phyloP scores from a whole-genome alignment of 2,329 filamentous ascomycete species.

The Balansia obtecta region DNA sequence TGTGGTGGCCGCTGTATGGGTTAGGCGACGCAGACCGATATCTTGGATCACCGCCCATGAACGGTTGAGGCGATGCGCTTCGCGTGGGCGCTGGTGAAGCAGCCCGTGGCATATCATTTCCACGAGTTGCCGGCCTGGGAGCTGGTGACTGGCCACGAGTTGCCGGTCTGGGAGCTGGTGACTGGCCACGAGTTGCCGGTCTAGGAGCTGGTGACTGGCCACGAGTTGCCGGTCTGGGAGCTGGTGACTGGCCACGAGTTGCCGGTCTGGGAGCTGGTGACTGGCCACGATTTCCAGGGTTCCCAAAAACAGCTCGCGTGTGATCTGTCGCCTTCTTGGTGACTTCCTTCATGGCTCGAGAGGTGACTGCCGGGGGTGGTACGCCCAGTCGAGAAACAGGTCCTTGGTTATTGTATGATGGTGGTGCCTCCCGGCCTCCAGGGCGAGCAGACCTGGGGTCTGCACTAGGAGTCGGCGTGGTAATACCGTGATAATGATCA shows the following conservation, averaged over 20 bases:
- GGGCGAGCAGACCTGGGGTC: conserved; percentile 29
- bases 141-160: conserved; percentile 24
- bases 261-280: conserved; percentile 40
- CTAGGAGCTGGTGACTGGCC: conserved; percentile 42
- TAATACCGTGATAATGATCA: conserved; percentile 86
- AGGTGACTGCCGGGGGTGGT: conserved; percentile 83
- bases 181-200: conserved; percentile 34
- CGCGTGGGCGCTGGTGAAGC: conserved; percentile 59
- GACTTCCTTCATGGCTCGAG: conserved; percentile 89
- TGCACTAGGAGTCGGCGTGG: conserved; percentile 58
- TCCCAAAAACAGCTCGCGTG: conserved; percentile 62
- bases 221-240: conserved; percentile 46
- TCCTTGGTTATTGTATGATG: conserved; percentile 59
- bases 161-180: no score
- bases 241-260: conserved; percentile 42
- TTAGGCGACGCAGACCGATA: conserved; percentile 49
- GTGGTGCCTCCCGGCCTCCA: conserved; percentile 42
- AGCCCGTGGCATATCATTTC: conserved; percentile 44
- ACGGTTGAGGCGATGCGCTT: conserved; percentile 49
- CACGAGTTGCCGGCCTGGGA: conserved; percentile 47
- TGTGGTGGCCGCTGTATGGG: conserved; percentile 37
- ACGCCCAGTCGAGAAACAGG: conserved; percentile 71
- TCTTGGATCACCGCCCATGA: conserved; percentile 34
- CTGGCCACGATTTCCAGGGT: conserved; percentile 15
- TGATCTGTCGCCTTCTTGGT: conserved; percentile 80